phyloP scores from a whole-genome alignment of 345 rosid genomes.

The Salix suchowensis region DNA sequence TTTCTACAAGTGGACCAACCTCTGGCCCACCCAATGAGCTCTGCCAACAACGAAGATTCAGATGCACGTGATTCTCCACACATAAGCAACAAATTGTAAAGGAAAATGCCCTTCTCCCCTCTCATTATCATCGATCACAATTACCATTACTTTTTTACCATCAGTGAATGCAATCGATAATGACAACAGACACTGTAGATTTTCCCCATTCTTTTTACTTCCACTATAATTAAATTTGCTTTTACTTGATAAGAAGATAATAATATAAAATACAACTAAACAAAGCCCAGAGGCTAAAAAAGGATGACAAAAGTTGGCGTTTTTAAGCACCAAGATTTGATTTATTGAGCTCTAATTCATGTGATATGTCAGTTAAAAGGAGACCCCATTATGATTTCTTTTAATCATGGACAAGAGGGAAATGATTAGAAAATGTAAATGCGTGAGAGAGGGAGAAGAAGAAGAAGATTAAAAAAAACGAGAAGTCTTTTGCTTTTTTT shows the following conservation, averaged over 20 bases:
- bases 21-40: background rate
- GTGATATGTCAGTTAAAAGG: constrained; percentile 18
- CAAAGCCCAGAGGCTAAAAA: background rate
- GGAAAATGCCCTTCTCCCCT: background rate
- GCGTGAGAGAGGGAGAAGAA: background rate
- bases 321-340: constrained; percentile 1
- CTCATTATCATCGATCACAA: background rate
- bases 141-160: background rate
- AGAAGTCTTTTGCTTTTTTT: background rate
- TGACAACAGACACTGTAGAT: background rate
- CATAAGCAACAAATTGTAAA: no score
- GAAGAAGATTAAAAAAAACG: background rate
- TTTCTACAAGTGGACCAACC: background rate
- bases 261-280: background rate
- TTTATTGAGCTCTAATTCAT: constrained; percentile 14
- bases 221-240: constrained; percentile 8
- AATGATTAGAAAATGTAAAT: background rate
- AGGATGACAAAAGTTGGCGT: constrained; percentile 3
- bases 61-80: constrained; percentile 2
- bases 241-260: background rate
- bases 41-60: constrained; percentile 1
- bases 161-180: background rate
- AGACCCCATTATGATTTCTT: constrained; percentile 19
- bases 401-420: constrained; percentile 12
- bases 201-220: background rate